Percentiles rank a stretch among this genome's conserved stretches.
phyloP scores from a whole-genome alignment of 169 alveolate species.

The Eimeria acervulina region DNA sequence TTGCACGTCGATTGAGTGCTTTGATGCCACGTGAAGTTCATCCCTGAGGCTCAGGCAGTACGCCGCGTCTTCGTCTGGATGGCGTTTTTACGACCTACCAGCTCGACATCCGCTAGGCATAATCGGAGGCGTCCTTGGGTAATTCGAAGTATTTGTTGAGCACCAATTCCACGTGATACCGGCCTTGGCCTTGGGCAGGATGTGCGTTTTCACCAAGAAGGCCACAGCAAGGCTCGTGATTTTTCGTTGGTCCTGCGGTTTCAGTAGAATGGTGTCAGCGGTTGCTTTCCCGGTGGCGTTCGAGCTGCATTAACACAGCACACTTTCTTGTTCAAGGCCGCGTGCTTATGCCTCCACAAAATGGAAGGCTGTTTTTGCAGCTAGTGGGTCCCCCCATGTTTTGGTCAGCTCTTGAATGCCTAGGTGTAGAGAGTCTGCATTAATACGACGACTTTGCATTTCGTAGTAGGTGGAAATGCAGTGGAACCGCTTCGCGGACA shows the following conservation, averaged over 20 bases:
- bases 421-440: background rate
- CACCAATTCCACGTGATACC: no score
- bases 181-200: background rate
- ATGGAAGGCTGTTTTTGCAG: background rate
- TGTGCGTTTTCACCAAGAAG: background rate
- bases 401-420: background rate
- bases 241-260: background rate
- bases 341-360: background rate
- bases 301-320: background rate
- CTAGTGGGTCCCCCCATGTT: background rate
- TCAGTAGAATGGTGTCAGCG: background rate
- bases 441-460: background rate
- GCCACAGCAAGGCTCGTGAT: background rate
- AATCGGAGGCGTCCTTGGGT: background rate
- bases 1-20: background rate
- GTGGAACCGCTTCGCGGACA: background rate
- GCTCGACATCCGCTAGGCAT: background rate
- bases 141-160: background rate
- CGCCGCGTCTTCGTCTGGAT: background rate
- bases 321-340: background rate
- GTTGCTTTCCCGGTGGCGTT: background rate
- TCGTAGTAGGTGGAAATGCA: background rate
- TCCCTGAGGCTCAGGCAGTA: background rate
- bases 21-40: background rate
- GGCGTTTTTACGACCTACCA: background rate